Conservation (phyloP, 192 early-diverging fungal species). For the Lobosporangium transversale region DNA sequence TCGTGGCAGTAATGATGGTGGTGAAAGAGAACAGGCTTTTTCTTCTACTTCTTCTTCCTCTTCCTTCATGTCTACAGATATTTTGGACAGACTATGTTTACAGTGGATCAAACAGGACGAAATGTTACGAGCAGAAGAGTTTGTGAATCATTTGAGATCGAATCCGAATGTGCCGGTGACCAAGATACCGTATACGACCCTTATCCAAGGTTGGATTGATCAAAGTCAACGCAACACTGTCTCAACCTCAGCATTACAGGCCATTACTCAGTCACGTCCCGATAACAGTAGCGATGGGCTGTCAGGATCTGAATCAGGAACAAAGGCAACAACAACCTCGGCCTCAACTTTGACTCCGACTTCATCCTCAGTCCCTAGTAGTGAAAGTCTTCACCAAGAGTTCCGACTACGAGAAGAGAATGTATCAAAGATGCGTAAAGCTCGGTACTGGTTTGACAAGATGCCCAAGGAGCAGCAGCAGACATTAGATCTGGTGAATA, state of each 20-base stretch:
- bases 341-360: neutral
- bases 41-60: no score
- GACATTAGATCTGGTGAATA: conserved; percentile 28
- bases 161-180: conserved; percentile 1
- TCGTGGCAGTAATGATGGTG: no score
- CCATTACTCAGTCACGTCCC: conserved; percentile 5
- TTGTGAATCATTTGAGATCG: conserved; percentile 7
- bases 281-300: no score
- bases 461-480: conserved; percentile 4
- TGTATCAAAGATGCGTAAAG: conserved; percentile 29
- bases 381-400: conserved; percentile 34
- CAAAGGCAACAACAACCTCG: no score
- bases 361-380: conserved; percentile 24
- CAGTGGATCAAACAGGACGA: conserved; percentile 29
- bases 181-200: conserved; percentile 24
- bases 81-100: conserved; percentile 16
- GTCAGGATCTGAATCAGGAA: no score
- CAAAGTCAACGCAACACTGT: conserved; percentile 33
- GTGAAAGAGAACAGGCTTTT: no score
- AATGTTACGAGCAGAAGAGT: conserved; percentile 22
- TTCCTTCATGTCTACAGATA: neutral
- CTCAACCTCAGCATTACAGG: conserved; percentile 16
- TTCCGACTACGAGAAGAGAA: conserved; percentile 12
- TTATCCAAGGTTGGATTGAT: conserved; percentile 47
- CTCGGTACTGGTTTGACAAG: conserved; percentile 37